Base-by-base conservation (phyloP, 768 basidiomycete species). In the Boletales sp. region DNA sequence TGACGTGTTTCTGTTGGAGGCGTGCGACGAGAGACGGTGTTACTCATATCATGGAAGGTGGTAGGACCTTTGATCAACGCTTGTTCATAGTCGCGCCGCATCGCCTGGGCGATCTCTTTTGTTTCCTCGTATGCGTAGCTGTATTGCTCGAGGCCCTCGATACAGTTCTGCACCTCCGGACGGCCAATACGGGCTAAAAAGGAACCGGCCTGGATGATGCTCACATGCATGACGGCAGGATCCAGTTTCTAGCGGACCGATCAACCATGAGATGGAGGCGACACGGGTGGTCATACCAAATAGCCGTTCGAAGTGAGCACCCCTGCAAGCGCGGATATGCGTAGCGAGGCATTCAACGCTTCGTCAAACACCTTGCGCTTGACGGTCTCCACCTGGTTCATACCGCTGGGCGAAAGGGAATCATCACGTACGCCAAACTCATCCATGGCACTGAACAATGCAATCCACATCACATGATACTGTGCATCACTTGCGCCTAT, bases 401-500 rank as follows among this genome's bases (percentile, higher is more conserved):
- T 67, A 35, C 51, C 57, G 19, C 67, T 67, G 4, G 66, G 64
- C 2, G 64, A 57, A 9, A 64, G 43, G 38, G 64, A 54, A 29
- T 69, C 67, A 59, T 94, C 91, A 53, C 81, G 82, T 50, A 95
- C 75, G 11, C 91, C 91, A 61, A 80, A 92, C 50, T 94, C 91
- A 50, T 90, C 86, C 54, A 95, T 69, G 1, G 92, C 91, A 54
- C 77, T 83, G 67, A 88, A 87, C 5, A 93, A 68, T 37, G 84
- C 81, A 52, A 94, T 83, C 91, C 90, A 95, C 82, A 94, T 86
- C 58, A 87, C 81, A 69, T 97, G 93, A 64, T 89, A 94, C 27
- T 87, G 90, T 27, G 90, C 88, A 63, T 94, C 89, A 61, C 87
- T 90, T 17, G 87, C 86, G 57, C 87, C 87, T 72, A 73, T 27